A percentile compares a stretch with the other conserved stretches of the same genome.
phyloP scores from a whole-genome alignment of 2,329 filamentous ascomycete species.

The Fusarium nygamai region DNA sequence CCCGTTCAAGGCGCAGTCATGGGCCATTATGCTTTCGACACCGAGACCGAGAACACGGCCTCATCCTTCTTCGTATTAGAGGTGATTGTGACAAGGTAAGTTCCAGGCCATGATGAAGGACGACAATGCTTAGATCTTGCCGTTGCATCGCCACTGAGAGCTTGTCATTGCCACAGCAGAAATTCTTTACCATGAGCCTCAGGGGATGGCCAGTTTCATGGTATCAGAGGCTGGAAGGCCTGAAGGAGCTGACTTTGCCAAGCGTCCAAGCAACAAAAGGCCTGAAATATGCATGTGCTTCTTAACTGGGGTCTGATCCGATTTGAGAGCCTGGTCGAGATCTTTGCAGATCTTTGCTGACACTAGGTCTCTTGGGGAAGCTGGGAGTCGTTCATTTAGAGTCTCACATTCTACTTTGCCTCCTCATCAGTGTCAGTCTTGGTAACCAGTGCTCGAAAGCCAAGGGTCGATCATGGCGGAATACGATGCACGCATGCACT shows the following conservation, averaged over 20 bases:
- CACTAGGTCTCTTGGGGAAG: conserved; percentile 7
- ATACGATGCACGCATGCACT: neutral
- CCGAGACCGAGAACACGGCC: neutral
- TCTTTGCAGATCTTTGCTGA: neutral
- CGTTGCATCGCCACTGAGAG: neutral
- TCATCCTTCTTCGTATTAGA: conserved; percentile 1
- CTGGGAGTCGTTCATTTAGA: neutral
- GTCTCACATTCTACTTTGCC: neutral
- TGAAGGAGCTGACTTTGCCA: neutral
- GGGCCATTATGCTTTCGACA: neutral
- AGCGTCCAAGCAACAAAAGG: neutral
- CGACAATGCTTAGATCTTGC: neutral
- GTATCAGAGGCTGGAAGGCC: neutral
- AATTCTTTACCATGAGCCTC: neutral
- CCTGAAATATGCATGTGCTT: neutral
- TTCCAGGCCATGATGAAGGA: neutral
- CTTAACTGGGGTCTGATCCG: neutral
- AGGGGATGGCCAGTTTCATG: no score
- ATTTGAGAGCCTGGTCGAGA: neutral
- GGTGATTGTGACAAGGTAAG: neutral
- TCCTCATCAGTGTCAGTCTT: neutral
- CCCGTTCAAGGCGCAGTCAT: neutral
- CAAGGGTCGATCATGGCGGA: neutral
- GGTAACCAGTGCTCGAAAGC: neutral
- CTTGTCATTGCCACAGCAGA: neutral